Percentiles rank a stretch among this genome's conserved stretches.
Conservation (phyloP, 768 basidiomycete genomes). For the Termitomyces sp. region DNA sequence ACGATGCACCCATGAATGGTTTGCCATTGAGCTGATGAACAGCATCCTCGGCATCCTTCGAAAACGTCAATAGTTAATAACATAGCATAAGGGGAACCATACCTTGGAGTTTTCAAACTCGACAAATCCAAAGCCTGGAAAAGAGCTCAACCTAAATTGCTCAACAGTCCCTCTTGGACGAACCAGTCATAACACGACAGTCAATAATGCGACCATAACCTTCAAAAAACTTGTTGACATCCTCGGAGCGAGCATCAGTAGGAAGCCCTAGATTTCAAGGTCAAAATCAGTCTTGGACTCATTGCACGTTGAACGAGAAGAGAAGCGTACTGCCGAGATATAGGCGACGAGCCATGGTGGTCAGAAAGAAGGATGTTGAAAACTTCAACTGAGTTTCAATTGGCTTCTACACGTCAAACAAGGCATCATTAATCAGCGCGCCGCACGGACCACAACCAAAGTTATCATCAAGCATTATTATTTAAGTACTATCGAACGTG, state of each 20-base stretch:
- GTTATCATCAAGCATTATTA: slow-evolving; percentile 1
- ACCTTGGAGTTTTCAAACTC: slow-evolving; percentile 90
- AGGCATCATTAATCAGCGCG: slow-evolving; percentile 4
- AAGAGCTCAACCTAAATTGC: slow-evolving; percentile 19
- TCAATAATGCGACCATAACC: slow-evolving; percentile 87
- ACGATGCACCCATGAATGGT: slow-evolving; percentile 87
- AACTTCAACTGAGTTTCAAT: slow-evolving; percentile 46
- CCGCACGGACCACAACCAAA: slow-evolving; percentile 7
- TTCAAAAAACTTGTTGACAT: slow-evolving; percentile 86
- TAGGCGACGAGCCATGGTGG: slow-evolving; percentile 77
- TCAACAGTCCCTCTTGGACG: slow-evolving; percentile 23
- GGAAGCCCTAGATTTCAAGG: slow-evolving; percentile 59
- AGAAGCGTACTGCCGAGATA: slow-evolving; percentile 74
- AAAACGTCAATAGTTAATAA: slow-evolving; percentile 13
- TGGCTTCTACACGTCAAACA: slow-evolving; percentile 33
- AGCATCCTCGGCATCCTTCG: slow-evolving; percentile 92
- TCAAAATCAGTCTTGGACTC: slow-evolving; percentile 1
- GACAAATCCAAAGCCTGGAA: slow-evolving; percentile 88
- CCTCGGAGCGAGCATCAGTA: slow-evolving; percentile 76
- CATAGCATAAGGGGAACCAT: slow-evolving; percentile 12
- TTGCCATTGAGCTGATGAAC: slow-evolving; percentile 85
- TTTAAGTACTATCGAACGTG: not conserved
- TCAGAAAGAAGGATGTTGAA: slow-evolving; percentile 27
- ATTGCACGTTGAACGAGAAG: slow-evolving; percentile 4
- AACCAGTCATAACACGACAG: slow-evolving; percentile 93